Evolutionary conservation across 2,329 filamentous ascomycete species (phyloP), one percentile per base, ranked within the genome.

Genomic region (Aspergillus cejpii): DNA sequence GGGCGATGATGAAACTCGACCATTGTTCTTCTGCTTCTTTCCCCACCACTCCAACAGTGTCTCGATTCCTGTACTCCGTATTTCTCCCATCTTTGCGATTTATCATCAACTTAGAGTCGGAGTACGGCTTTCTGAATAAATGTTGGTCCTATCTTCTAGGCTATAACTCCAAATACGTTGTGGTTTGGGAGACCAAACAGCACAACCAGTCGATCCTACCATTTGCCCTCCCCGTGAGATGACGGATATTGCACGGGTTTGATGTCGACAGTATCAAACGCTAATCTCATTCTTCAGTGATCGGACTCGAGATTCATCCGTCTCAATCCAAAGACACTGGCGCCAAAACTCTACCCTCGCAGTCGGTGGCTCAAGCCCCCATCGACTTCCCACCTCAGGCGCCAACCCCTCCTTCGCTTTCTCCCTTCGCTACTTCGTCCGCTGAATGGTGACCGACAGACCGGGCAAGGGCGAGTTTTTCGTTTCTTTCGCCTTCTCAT

Each of bases 401-500:
- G 53, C 19, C 51, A 41, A n/a, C 48, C 46, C 11, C 44, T 44
- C 20, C 45, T 39, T 40, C 45, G 46, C 14, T 36, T 45, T 29
- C 37, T 54, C 41, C 50, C 53, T 45, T 36, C 34, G 37, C 43
- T 41, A 41, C 44, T 45, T 41, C 48, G 41, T 39, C 46, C 44
- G 40, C 49, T 41, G 31, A 48, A 15, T 34, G 56, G 47, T 49
- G 49, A 53, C 50, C 57, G 41, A 45, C 26, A 45, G 26, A 20
- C 29, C 15, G 14, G 24, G 17, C 40, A 14, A 44, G 51, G 56
- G n/a, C 58, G 57, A 34, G 48, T 66, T 31, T 62, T 60, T 19
- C 53, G 85, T 51, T 63, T 88, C 39, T 77, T 83, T 55, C 58
- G 58, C 27, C 42, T 56, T 12, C 82, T 80, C 63, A 73, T 90